Percentiles rank a stretch among this genome's conserved stretches.
These are phyloP conservation scores for Glarea lozoyensis DNA, from an alignment of 495 filamentous ascomycete species.

Conservation along the genomic window DNA sequence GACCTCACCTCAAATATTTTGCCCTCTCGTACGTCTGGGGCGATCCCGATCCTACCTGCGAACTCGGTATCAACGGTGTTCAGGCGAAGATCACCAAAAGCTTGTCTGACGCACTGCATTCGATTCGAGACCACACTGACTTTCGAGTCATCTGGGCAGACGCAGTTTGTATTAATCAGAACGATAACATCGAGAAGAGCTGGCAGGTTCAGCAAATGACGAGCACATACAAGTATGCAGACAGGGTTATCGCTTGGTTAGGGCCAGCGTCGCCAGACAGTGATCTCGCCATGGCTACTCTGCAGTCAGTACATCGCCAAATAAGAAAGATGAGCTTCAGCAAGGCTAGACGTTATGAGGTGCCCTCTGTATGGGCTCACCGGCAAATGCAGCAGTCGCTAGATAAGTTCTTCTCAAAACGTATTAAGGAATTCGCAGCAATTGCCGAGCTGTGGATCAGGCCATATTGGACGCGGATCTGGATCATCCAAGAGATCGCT, in stretches of 20 bases:
- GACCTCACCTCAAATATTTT: too few species aligned
- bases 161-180: constrained; percentile 2
- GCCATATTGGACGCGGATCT: not conserved
- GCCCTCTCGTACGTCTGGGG: not conserved
- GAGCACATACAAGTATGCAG: constrained; percentile 5
- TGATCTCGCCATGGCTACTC: constrained; percentile 1
- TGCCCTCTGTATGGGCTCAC: constrained; percentile 1
- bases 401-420: not conserved
- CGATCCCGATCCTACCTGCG: not conserved
- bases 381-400: not conserved
- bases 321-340: not conserved
- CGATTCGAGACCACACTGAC: constrained; percentile 16
- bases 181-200: not conserved
- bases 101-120: constrained; percentile 20
- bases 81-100: constrained; percentile 19
- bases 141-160: constrained; percentile 1
- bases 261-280: constrained; percentile 1
- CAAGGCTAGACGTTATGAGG: not conserved
- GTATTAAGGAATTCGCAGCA: too few species aligned
- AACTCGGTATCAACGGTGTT: not conserved
- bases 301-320: not conserved
- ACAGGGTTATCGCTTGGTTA: constrained; percentile 4
- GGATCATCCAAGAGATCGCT: not conserved
- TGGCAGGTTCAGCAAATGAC: constrained; percentile 2
- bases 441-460: not conserved